A percentile compares a stretch with the other conserved stretches of the same genome.
These are phyloP conservation scores for Cutaneotrichosporon spelunceum DNA, from an alignment of 1,284 basidiomycete genomes.

Conservation along the genomic window DNA sequence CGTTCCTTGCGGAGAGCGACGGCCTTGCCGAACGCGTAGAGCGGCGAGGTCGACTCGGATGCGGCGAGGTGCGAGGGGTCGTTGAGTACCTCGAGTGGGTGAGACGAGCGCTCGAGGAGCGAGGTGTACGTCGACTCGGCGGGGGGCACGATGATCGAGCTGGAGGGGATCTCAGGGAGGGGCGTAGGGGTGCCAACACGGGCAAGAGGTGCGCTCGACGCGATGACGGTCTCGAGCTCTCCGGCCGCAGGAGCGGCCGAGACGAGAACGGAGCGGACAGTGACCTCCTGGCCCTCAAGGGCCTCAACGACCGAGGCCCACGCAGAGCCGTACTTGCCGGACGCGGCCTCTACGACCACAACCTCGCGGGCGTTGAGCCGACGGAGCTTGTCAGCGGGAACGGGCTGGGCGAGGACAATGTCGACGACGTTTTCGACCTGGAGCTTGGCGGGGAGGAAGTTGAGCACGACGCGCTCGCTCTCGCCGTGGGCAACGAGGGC, in stretches of 20 bases:
- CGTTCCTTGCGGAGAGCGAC: slow-evolving; percentile 74
- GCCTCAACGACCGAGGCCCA: slow-evolving; percentile 47
- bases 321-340: slow-evolving; percentile 77
- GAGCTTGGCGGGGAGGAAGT: slow-evolving; percentile 61
- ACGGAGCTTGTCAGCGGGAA: slow-evolving; percentile 65
- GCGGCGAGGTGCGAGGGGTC: slow-evolving; percentile 65
- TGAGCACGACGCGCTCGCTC: slow-evolving; percentile 66
- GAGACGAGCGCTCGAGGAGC: slow-evolving; percentile 78
- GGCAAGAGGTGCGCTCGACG: slow-evolving; percentile 35
- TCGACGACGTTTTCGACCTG: slow-evolving; percentile 57
- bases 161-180: slow-evolving; percentile 55
- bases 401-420: slow-evolving; percentile 65
- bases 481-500: slow-evolving; percentile 56
- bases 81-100: slow-evolving; percentile 83
- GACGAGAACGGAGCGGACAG: slow-evolving; percentile 47
- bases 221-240: slow-evolving; percentile 45
- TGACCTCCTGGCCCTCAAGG: slow-evolving; percentile 38
- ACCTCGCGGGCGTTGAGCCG: slow-evolving; percentile 65
- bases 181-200: slow-evolving; percentile 34
- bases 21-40: slow-evolving; percentile 89
- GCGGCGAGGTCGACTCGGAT: slow-evolving; percentile 80
- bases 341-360: slow-evolving; percentile 78
- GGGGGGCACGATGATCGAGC: slow-evolving; percentile 60
- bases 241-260: slow-evolving; percentile 41
- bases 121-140: slow-evolving; percentile 90